These are phyloP conservation scores for Sporobolomyces phaffii DNA, from an alignment of 768 basidiomycete genomes.

Conservation along the genomic window DNA sequence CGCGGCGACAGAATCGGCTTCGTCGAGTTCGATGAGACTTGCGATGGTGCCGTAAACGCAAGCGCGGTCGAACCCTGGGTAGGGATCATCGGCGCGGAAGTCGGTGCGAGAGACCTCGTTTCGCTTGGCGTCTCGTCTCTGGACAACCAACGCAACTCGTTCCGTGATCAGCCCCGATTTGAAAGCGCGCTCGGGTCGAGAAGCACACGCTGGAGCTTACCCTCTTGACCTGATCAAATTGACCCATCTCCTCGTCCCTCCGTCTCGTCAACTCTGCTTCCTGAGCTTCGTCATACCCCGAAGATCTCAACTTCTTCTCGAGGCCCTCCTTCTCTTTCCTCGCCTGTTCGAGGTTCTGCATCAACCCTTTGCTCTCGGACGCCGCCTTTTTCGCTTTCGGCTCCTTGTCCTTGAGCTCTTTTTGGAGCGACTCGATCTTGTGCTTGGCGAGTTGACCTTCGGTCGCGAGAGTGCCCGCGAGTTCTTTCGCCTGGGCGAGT, in stretches of 20 bases:
- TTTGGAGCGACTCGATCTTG: slow-evolving; percentile 68
- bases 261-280: slow-evolving; percentile 57
- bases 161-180: not conserved
- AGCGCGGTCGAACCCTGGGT: slow-evolving; percentile 69
- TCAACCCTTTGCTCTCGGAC: slow-evolving; percentile 70
- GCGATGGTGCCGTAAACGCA: slow-evolving; percentile 90
- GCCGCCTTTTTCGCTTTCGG: slow-evolving; percentile 74
- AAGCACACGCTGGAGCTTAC: slow-evolving; percentile 48
- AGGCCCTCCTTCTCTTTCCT: slow-evolving; percentile 57
- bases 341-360: slow-evolving; percentile 58
- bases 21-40: slow-evolving; percentile 69
- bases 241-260: slow-evolving; percentile 54
- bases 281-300: slow-evolving; percentile 71
- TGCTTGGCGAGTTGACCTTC: slow-evolving; percentile 77
- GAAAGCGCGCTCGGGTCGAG: not conserved
- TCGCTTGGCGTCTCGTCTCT: slow-evolving; percentile 59
- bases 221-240: slow-evolving; percentile 56
- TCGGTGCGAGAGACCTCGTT: slow-evolving; percentile 51
- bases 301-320: slow-evolving; percentile 54
- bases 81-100: slow-evolving; percentile 74
- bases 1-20: slow-evolving; percentile 66
- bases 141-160: not conserved
- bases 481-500: slow-evolving; percentile 73
- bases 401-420: slow-evolving; percentile 71
- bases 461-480: slow-evolving; percentile 66